Percentiles rank a stretch among this genome's conserved stretches.
These are phyloP conservation scores for Geotrichum australiense DNA, from an alignment of 1,139 yeast species.

Conservation along the genomic window DNA sequence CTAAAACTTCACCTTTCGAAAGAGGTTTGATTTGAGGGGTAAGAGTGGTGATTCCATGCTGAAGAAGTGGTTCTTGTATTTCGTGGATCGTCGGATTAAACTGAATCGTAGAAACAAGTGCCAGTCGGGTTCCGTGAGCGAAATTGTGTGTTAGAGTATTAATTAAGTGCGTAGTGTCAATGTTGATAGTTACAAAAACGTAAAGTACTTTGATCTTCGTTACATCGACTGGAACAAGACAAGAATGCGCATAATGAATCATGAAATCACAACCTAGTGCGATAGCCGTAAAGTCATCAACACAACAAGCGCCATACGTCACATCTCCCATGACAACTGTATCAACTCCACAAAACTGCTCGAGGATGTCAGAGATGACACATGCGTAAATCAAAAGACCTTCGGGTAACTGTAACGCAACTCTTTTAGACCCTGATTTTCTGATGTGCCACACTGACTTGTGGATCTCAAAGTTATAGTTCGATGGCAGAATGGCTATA, in stretches of 20 bases:
- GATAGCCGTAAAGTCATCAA: conserved; percentile 92
- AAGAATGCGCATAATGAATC: conserved; percentile 95
- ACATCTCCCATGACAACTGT: conserved; percentile 98
- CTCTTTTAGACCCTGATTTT: conserved; percentile 63
- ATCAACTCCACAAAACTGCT: conserved; percentile 83
- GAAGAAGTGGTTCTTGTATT: conserved; percentile 47
- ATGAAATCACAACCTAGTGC: conserved; percentile 90
- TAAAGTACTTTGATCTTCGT: conserved; percentile 85
- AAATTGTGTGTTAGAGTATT: conserved; percentile 73
- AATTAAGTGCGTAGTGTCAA: conserved; percentile 74
- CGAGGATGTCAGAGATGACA: conserved; percentile 79
- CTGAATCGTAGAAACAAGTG: conserved; percentile 92
- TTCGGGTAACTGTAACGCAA: conserved; percentile 97
- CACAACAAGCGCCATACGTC: conserved; percentile 97
- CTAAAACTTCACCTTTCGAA: conserved; percentile 92
- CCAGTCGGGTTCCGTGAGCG: conserved; percentile 52
- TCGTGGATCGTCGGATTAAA: conserved; percentile 92
- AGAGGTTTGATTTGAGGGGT: conserved; percentile 93
- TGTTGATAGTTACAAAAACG: conserved; percentile 89
- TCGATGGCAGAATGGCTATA: conserved; percentile 71
- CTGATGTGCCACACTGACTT: conserved; percentile 91
- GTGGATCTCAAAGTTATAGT: conserved; percentile 92
- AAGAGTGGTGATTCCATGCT: conserved; percentile 38
- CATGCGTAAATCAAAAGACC: conserved; percentile 85
- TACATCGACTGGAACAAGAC: conserved; percentile 90